Base-by-base conservation (phyloP, 106 monocot genomes). In the Dactylorhiza incarnata region DNA sequence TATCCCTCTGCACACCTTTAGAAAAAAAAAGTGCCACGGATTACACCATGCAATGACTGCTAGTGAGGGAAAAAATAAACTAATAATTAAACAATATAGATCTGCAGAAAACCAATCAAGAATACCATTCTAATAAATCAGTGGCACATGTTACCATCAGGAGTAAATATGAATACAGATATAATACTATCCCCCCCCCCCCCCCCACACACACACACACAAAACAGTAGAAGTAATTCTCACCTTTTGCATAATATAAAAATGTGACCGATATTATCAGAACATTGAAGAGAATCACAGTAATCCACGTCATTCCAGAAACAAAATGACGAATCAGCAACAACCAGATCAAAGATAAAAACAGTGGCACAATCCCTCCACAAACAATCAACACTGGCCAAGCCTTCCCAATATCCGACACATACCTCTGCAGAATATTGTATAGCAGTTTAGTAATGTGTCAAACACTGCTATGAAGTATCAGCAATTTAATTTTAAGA, bases 301-400 rank as follows among this genome's bases (percentile, higher is more conserved):
- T 99, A 80, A 99, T 94, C 99, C 99, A 99, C 11, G 99, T 86
- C 99, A 94, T 99, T 52, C 78, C 91, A 81, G 91, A 82, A 72
- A 99, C 91, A 89, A 99, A 94, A 83, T 92, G 80, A 1, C 91
- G 94, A 82, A 99, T 90, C 99, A 99, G 84, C 45, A 99, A 49
- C 50, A 99, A 76, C 99, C 99, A 99, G 69, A 92, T 81, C 44
- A 94, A 82, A 54, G 99, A 94, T 70, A 99, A 72, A 80, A 99
- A 99, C 6, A 99, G 76, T n/a, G 99, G 99, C 65, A 94, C 48
- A 10, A 99, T 84, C 71, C 91, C 94, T 75, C 99, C 99, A 81
- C 99, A 99, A 48, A 99, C 94, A 61, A 99, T 86, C 78, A 99
- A 83, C 22, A 99, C 99, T 25, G 99, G 99, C 99, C 99, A 99